Percentiles rank a stretch among this genome's conserved stretches.
Evolutionary conservation across 371 early-diverging fungal species (phyloP).

Genomic region (Syncephalis plumigaleata): DNA sequence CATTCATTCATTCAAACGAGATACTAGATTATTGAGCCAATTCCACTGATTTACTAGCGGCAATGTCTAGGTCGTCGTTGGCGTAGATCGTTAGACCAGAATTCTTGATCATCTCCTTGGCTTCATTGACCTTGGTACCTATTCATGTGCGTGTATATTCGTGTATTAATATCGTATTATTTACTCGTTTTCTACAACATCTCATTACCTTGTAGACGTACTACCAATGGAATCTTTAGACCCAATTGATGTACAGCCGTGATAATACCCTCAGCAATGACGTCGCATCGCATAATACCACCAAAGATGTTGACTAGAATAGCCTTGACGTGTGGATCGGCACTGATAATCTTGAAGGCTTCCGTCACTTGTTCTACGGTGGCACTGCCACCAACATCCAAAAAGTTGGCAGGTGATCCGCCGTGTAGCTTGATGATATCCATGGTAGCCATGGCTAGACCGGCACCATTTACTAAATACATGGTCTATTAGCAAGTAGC

Average conservation of each 20-base stretch:
- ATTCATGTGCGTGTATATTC: conserved; percentile 7
- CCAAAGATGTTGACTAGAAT: conserved; percentile 99
- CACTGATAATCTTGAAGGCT: conserved; percentile 95
- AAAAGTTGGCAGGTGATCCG: conserved; percentile 98
- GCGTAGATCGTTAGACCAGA: conserved; percentile 85
- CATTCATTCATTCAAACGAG: no score
- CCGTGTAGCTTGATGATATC: conserved; percentile 98
- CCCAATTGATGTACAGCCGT: conserved; percentile 81
- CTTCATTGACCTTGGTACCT: conserved; percentile 56
- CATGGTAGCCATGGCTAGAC: conserved; percentile 98
- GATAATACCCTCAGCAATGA: conserved; percentile 96
- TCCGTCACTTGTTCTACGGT: conserved; percentile 91
- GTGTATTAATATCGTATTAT: no score
- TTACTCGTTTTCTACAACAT: no score
- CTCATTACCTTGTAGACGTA: conserved; percentile 72
- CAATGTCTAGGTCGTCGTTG: conserved; percentile 86
- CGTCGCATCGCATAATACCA: conserved; percentile 97
- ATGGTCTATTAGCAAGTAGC: not conserved
- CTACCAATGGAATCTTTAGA: conserved; percentile 85
- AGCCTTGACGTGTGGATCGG: conserved; percentile 86
- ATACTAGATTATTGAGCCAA: no score
- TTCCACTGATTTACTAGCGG: conserved; percentile 85
- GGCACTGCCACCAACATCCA: conserved; percentile 97
- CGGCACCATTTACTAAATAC: conserved; percentile 95
- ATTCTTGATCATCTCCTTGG: conserved; percentile 75